Evolutionary conservation across 2,329 filamentous ascomycete species (phyloP), one percentile per base, ranked within the genome.

Genomic region (Sclerotinia borealis): DNA sequence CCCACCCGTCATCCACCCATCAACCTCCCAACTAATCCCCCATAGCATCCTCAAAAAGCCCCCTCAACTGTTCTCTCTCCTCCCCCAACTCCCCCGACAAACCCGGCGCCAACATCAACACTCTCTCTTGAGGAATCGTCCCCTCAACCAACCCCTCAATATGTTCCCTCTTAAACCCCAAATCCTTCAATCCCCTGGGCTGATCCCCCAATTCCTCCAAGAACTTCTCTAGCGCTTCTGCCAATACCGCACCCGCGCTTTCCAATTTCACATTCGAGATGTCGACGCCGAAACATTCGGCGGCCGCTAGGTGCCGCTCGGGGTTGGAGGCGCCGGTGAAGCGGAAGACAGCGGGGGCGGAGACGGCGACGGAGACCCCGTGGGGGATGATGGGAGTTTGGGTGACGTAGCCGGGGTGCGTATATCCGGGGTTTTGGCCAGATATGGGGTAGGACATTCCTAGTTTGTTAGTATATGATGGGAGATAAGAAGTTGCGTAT

Each of bases 371-470:
- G 1, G 90, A 93, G 29, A 99, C 95, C 60, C 95, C 95, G 75
- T 99, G 95, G 0, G 95, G 95, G 72, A 99, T 98, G 71, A 99
- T 89, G 11, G 90, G 86, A 36, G 82, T 75, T 31, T 85, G 77
- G 9, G 96, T 86, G 2, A 88, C 80, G 76, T 99, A 99, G n/a
- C 95, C 95, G 0, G 83, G 76, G 74, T 99, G 95, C 71, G 86
- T 87, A 78, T 98, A 98, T 6, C 89, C 88, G 0, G 91, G 91
- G 75, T 99, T 99, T 75, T 97, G 93, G 36, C 92, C 91, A 0
- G 92, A 96, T 73, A 99, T 96, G 22, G 95, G 95, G 74, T 99
- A 99, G 29, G 91, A 96, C 93, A 99, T 98, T 74, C 93, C 84
- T 86, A 29, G 0, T 34, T 27, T 62, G 34, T 65, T 37, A 67